Percentiles rank a stretch among this genome's conserved stretches.
phyloP scores from a whole-genome alignment of 1,284 basidiomycete genomes.

The Somion occarium region DNA sequence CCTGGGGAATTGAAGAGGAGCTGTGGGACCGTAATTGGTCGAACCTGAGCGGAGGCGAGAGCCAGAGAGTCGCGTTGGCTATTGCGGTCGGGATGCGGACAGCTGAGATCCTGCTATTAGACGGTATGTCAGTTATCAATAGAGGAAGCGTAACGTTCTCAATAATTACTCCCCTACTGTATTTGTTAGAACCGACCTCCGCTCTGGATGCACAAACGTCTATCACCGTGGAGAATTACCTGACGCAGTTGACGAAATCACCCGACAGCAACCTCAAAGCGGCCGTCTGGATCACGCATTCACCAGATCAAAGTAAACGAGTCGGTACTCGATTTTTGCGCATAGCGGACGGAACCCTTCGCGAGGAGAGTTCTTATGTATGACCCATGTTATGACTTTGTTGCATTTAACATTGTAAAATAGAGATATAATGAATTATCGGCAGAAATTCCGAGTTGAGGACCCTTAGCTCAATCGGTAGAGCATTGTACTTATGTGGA shows the following conservation, averaged over 20 bases:
- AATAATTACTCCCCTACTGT: not conserved
- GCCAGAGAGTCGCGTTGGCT: conserved; percentile 76
- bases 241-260: conserved; percentile 48
- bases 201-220: conserved; percentile 75
- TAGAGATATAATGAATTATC: too few species aligned
- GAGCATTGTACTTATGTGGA: conserved; percentile 46
- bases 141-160: not conserved
- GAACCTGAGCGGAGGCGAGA: conserved; percentile 78
- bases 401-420: not conserved
- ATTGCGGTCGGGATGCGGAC: conserved; percentile 67
- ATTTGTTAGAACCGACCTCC: conserved; percentile 72
- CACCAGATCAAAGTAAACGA: conserved; percentile 70
- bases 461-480: conserved; percentile 47
- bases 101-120: conserved; percentile 78
- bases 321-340: conserved; percentile 69
- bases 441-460: too few species aligned
- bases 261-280: conserved; percentile 56
- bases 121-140: conserved; percentile 49
- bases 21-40: conserved; percentile 79
- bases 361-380: conserved; percentile 34
- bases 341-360: conserved; percentile 40
- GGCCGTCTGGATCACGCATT: conserved; percentile 85
- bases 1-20: conserved; percentile 63
- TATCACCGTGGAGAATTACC: conserved; percentile 56
- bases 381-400: conserved; percentile 11